Percentiles rank a stretch among this genome's conserved stretches.
Conservation (phyloP, 2,329 filamentous ascomycete species). For the Neoascochyta sp. region DNA sequence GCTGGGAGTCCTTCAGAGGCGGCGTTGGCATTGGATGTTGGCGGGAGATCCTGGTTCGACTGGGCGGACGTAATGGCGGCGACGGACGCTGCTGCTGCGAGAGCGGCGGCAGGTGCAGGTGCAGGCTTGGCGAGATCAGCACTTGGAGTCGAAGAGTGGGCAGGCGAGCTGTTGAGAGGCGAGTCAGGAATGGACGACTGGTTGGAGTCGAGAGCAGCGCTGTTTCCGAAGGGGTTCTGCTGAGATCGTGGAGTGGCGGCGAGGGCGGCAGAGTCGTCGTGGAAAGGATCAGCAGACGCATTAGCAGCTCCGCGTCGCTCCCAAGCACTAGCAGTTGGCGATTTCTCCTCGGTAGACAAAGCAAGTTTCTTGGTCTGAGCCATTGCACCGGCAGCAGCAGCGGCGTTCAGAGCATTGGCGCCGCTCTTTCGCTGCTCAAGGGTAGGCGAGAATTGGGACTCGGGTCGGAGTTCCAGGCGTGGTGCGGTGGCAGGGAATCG, state of each 20-base stretch:
- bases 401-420: constrained; percentile 34
- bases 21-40: constrained; percentile 52
- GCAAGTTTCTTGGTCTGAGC: constrained; percentile 15
- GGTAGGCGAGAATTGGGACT: constrained; percentile 77
- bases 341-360: constrained; percentile 13
- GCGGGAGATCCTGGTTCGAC: constrained; percentile 18
- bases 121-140: constrained; percentile 18
- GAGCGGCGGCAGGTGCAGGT: constrained; percentile 36
- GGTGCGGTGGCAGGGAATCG: constrained; percentile 60
- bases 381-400: constrained; percentile 25
- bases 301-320: constrained; percentile 39
- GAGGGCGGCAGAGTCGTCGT: constrained; percentile 37
- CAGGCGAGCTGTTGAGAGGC: constrained; percentile 18
- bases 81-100: constrained; percentile 30
- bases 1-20: constrained; percentile 39
- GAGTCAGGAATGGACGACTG: constrained; percentile 26
- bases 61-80: constrained; percentile 27
- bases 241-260: constrained; percentile 29
- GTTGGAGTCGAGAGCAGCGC: constrained; percentile 37
- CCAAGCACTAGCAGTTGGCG: constrained; percentile 33
- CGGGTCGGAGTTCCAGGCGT: constrained; percentile 77
- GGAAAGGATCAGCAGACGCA: constrained; percentile 60
- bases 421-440: constrained; percentile 47
- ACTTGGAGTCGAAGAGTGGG: constrained; percentile 22
- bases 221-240: constrained; percentile 57